These are phyloP conservation scores for Leccinum variabile DNA, from an alignment of 1,284 basidiomycete genomes.

Conservation along the genomic window DNA sequence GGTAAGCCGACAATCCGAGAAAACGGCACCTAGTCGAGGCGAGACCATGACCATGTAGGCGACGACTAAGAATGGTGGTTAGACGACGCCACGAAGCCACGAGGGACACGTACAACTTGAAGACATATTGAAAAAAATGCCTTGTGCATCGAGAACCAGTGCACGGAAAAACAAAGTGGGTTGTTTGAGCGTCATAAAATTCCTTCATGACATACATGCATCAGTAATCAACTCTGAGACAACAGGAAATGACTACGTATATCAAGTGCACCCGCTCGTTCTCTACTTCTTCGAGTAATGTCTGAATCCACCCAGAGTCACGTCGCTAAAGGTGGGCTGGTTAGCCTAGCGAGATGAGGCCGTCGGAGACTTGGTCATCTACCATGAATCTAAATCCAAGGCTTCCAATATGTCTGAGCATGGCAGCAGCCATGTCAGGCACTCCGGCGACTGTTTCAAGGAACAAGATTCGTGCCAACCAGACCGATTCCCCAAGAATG, in stretches of 20 bases:
- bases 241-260: slow-evolving; percentile 37
- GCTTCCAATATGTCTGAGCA: slow-evolving; percentile 80
- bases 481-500: slow-evolving; percentile 70
- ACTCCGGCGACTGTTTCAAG: slow-evolving; percentile 92
- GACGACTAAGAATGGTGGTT: slow-evolving; percentile 50
- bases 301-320: slow-evolving; percentile 87
- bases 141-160: slow-evolving; percentile 84
- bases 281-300: slow-evolving; percentile 89
- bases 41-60: slow-evolving; percentile 70
- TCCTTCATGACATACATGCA: slow-evolving; percentile 47
- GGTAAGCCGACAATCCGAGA: slow-evolving; percentile 24
- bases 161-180: slow-evolving; percentile 80
- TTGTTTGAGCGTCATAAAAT: slow-evolving; percentile 81
- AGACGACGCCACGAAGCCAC: slow-evolving; percentile 21
- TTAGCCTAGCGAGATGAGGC: slow-evolving; percentile 12
- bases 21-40: slow-evolving; percentile 56
- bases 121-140: slow-evolving; percentile 90
- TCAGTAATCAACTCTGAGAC: slow-evolving; percentile 12
- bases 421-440: slow-evolving; percentile 92
- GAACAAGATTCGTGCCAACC: slow-evolving; percentile 87
- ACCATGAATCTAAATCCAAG: slow-evolving; percentile 72
- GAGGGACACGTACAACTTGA: slow-evolving; percentile 59
- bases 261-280: slow-evolving; percentile 95
- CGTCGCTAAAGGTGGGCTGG: slow-evolving; percentile 53
- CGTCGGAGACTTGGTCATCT: slow-evolving; percentile 19